Conservation (phyloP, 2,329 filamentous ascomycete species). For the Pestalotiopsis sp. region DNA sequence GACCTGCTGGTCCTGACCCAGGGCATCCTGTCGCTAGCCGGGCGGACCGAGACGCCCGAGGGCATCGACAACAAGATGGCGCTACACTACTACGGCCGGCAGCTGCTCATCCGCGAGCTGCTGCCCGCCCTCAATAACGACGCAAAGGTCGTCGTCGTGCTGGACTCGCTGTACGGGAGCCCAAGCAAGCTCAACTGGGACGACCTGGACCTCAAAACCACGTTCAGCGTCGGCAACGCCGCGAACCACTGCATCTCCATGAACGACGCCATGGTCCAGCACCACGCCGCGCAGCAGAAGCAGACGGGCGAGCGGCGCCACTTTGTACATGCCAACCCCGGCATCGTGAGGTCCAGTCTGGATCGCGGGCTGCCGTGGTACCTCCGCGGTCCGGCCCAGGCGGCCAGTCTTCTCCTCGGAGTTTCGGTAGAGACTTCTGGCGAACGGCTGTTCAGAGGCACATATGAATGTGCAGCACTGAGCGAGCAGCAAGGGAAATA, state of each 20-base stretch:
- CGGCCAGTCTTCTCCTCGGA: constrained; percentile 23
- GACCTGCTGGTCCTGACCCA: constrained; percentile 42
- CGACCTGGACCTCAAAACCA: constrained; percentile 41
- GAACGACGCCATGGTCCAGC: constrained; percentile 41
- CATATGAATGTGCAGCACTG: constrained; percentile 13
- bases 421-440: constrained; percentile 31
- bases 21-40: constrained; percentile 37
- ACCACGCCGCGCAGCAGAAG: constrained; percentile 31
- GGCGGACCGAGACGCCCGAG: constrained; percentile 43
- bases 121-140: constrained; percentile 36
- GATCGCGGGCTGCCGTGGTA: constrained; percentile 33
- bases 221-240: constrained; percentile 35
- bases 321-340: constrained; percentile 45
- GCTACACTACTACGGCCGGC: constrained; percentile 48
- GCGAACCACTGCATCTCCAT: constrained; percentile 41
- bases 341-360: constrained; percentile 38
- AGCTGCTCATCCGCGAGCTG: constrained; percentile 44
- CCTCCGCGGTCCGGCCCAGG: constrained; percentile 19
- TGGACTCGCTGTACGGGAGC: constrained; percentile 33
- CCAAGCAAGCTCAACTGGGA: constrained; percentile 38
- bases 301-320: constrained; percentile 22
- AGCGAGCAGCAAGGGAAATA: constrained; percentile 23
- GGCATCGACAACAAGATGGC: constrained; percentile 48
- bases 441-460: constrained; percentile 28
- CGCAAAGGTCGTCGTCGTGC: constrained; percentile 43